Conservation (phyloP, 768 basidiomycete species). For the Collybia sordida region DNA sequence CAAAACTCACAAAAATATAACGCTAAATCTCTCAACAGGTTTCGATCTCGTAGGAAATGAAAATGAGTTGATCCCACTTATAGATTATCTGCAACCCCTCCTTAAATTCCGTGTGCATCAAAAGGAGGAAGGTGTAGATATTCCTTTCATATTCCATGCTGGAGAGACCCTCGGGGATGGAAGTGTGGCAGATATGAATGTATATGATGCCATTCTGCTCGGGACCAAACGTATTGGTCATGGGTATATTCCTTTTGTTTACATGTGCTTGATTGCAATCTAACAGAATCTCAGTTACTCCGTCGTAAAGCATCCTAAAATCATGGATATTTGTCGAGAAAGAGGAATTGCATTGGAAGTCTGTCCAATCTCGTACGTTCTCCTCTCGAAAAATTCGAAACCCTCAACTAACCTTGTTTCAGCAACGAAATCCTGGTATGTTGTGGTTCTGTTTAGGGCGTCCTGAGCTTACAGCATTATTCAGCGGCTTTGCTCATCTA, state of each 20-base stretch:
- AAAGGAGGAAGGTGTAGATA: conserved; percentile 55
- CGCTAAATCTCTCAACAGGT: conserved; percentile 34
- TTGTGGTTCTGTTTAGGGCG: background rate
- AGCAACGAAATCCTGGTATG: conserved; percentile 72
- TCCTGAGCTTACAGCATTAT: background rate
- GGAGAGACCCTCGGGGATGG: conserved; percentile 84
- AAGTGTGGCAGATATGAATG: conserved; percentile 62
- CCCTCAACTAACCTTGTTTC: background rate
- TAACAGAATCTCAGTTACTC: conserved; percentile 50
- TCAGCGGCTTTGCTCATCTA: conserved; percentile 73
- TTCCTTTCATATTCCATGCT: conserved; percentile 80
- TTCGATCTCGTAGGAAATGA: conserved; percentile 85
- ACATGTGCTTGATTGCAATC: background rate
- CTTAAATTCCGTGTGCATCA: conserved; percentile 57
- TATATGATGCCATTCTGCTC: conserved; percentile 77
- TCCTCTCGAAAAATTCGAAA: background rate
- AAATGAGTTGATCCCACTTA: conserved; percentile 56
- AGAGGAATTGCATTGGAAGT: conserved; percentile 67
- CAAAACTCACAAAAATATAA: background rate
- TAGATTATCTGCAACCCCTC: conserved; percentile 61
- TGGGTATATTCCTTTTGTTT: conserved; percentile 43
- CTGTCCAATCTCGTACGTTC: conserved; percentile 76
- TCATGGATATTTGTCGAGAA: conserved; percentile 67
- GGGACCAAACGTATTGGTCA: conserved; percentile 83
- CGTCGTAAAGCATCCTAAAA: conserved; percentile 71